Conservation (phyloP, 1,284 basidiomycete genomes). For the Xanthoconium separans region DNA sequence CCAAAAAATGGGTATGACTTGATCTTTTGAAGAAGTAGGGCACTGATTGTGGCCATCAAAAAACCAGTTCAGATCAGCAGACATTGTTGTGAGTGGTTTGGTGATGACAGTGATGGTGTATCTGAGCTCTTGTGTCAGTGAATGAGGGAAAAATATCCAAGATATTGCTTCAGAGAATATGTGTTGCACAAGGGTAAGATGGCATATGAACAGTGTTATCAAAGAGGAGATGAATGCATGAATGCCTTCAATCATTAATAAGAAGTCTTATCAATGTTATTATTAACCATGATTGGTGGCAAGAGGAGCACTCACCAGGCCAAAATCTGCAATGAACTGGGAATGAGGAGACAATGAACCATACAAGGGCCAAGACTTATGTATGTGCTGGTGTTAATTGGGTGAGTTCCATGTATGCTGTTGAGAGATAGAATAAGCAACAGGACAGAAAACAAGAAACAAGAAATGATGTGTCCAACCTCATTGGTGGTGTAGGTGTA, state of each 20-base stretch:
- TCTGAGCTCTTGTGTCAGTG: slow-evolving; percentile 58
- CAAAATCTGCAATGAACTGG: slow-evolving; percentile 39
- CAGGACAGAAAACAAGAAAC: slow-evolving; percentile 68
- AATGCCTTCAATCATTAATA: slow-evolving; percentile 64
- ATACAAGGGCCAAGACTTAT: slow-evolving; percentile 33
- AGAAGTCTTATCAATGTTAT: slow-evolving; percentile 46
- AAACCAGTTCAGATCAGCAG: slow-evolving; percentile 11
- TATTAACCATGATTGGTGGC: not conserved
- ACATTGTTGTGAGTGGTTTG: slow-evolving; percentile 17
- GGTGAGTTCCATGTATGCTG: slow-evolving; percentile 47
- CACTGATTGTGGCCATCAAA: slow-evolving; percentile 4
- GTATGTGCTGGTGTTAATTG: slow-evolving; percentile 54
- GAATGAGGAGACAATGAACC: slow-evolving; percentile 4
- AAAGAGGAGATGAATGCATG: slow-evolving; percentile 73
- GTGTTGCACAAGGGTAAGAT: not conserved
- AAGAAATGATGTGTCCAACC: slow-evolving; percentile 63
- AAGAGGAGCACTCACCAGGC: slow-evolving; percentile 38
- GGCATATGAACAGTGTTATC: slow-evolving; percentile 63
- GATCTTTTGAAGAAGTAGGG: slow-evolving; percentile 26
- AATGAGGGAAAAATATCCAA: slow-evolving; percentile 72
- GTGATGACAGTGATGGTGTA: slow-evolving; percentile 39
- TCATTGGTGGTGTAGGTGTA: slow-evolving; percentile 30
- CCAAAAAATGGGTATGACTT: slow-evolving; percentile 9
- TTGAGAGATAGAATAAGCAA: slow-evolving; percentile 63
- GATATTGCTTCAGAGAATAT: not conserved